Conservation (phyloP, 208 protist species). For the Lotmaria passim region DNA sequence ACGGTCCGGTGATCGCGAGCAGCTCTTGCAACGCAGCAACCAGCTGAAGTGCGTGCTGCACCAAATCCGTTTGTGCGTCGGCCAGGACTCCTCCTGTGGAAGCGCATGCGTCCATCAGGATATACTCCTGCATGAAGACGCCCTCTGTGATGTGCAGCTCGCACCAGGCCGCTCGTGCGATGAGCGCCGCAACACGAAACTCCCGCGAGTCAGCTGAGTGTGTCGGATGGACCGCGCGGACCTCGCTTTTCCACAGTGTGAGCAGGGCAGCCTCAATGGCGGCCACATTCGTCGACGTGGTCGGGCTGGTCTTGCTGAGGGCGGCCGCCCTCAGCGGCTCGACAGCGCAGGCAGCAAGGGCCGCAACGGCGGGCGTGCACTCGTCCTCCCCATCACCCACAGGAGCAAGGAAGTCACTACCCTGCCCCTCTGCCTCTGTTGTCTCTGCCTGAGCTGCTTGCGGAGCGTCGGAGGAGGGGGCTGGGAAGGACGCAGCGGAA, state of each 20-base stretch:
- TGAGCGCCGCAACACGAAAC: constrained; percentile 17
- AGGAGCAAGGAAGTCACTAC: not conserved
- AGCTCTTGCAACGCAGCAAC: constrained; percentile 30
- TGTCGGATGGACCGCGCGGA: not conserved
- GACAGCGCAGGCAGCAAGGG: constrained; percentile 22
- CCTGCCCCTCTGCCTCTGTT: not conserved
- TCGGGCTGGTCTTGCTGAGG: not conserved
- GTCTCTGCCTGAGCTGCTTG: not conserved
- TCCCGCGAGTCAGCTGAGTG: not conserved
- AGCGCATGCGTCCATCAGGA: constrained; percentile 2
- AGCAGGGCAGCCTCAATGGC: constrained; percentile 11
- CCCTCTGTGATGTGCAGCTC: constrained; percentile 32
- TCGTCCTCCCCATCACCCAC: not conserved
- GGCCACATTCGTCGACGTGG: not conserved
- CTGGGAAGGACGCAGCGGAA: not conserved
- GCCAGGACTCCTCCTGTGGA: not conserved
- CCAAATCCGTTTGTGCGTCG: constrained; percentile 14
- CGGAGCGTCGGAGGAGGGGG: not conserved
- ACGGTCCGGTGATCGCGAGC: constrained; percentile 8
- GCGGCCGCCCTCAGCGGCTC: constrained; percentile 11
- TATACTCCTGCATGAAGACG: constrained; percentile 29
- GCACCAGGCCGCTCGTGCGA: constrained; percentile 34
- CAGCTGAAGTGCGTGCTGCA: constrained; percentile 21
- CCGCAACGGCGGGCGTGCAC: constrained; percentile 2
- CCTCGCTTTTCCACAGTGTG: constrained; percentile 2